A percentile compares a stretch with the other conserved stretches of the same genome.
These are phyloP conservation scores for Gonium pectorale DNA, from an alignment of 139 green algal species.

Conservation along the genomic window DNA sequence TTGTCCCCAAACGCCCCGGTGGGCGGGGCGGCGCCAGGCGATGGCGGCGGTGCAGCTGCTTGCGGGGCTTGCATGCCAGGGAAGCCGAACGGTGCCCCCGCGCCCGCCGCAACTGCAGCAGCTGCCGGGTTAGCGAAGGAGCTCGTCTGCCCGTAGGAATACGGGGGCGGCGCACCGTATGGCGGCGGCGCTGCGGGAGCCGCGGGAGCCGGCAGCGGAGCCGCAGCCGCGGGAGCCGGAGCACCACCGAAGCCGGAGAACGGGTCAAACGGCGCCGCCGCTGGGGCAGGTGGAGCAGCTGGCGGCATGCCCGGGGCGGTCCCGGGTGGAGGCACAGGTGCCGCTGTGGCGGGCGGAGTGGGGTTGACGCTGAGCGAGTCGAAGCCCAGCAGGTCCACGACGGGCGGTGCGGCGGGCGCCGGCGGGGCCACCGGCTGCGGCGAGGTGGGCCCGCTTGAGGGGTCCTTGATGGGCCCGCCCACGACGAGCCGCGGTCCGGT, in stretches of 20 bases:
- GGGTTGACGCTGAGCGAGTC: constrained; percentile 12
- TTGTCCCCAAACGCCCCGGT: background rate
- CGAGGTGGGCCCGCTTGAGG: constrained; percentile 3
- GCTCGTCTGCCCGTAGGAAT: background rate
- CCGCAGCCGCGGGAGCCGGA: background rate
- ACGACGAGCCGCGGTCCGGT: too few relatives aligned
- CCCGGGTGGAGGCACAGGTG: background rate
- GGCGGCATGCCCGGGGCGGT: background rate
- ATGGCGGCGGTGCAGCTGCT: background rate
- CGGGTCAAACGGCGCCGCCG: background rate
- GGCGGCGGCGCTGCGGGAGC: background rate
- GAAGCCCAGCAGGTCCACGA: constrained; percentile 38
- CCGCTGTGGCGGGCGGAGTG: background rate
- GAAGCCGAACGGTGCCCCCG: background rate
- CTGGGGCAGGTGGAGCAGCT: background rate
- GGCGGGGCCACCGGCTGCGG: background rate
- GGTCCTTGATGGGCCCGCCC: too few relatives aligned
- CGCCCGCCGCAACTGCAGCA: background rate
- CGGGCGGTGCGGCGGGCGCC: background rate
- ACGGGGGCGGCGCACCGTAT: background rate
- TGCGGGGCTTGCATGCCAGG: background rate
- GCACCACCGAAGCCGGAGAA: constrained; percentile 2
- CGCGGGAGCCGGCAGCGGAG: background rate
- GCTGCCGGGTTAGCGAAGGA: background rate
- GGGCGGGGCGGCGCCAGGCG: background rate